Evolutionary conservation across 192 early-diverging fungal genomes (phyloP).

Genomic region (Pilaira anomala): DNA sequence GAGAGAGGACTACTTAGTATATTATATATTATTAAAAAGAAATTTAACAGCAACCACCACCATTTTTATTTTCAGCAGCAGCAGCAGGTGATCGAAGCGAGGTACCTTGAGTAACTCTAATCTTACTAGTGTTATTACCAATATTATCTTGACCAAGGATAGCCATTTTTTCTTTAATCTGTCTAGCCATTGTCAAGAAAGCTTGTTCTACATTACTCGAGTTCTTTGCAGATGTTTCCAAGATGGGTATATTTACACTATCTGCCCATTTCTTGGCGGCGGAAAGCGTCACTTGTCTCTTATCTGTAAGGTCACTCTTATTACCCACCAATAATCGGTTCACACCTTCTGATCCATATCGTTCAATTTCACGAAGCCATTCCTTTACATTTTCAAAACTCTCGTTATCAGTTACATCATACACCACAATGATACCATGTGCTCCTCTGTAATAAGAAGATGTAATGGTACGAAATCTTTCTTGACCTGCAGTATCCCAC

Average conservation of each 20-base stretch:
- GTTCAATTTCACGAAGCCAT: constrained; percentile 98
- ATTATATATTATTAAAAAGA: no score
- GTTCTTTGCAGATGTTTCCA: constrained; percentile 97
- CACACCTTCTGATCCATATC: constrained; percentile 92
- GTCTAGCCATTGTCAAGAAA: constrained; percentile 92
- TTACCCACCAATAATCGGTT: constrained; percentile 97
- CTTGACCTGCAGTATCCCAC: constrained; percentile 98
- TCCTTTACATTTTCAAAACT: constrained; percentile 94
- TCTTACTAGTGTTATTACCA: background rate
- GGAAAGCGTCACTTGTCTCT: constrained; percentile 69
- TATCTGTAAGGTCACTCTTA: constrained; percentile 91
- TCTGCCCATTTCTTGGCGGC: constrained; percentile 79
- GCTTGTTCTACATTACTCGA: constrained; percentile 97
- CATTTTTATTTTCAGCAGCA: background rate
- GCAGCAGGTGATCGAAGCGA: background rate
- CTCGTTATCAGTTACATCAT: constrained; percentile 94
- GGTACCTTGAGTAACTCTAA: constrained; percentile 5
- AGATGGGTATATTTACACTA: constrained; percentile 80
- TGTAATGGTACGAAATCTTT: constrained; percentile 97
- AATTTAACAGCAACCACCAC: constrained; percentile 9
- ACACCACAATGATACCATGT: constrained; percentile 97
- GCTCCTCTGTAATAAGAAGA: constrained; percentile 97
- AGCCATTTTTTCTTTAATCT: constrained; percentile 4
- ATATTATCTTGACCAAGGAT: background rate
- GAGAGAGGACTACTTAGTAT: no score